Evolutionary conservation across 2,329 filamentous ascomycete species (phyloP), one percentile per base, ranked within the genome.

Genomic region (Fusarium newnesense): DNA sequence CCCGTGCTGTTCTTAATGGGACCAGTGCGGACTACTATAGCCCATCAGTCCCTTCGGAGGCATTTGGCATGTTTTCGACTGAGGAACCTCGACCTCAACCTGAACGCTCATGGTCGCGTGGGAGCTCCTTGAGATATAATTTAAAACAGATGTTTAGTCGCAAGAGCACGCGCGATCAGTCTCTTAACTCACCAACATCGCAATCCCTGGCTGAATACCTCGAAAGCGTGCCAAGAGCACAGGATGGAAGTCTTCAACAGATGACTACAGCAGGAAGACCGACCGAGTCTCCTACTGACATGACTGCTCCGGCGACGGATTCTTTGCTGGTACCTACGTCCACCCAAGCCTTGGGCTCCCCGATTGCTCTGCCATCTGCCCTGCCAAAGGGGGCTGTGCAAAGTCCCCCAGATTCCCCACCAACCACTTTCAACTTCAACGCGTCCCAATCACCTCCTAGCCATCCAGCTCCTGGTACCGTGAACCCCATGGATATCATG

Each of bases 401-500:
- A 49, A 79, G 75, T 18, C 74, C 76, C 53, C 79, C 78, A 30
- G 63, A 79, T 42, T 78, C 79, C 21, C 75, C 79, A 43, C 74
- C 76, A 11, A 53, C 61, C 30, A 65, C 76, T 15, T 69, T 69
- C 59, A 77, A 74, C 49, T 73, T 77, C 40, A 73, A 67, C 57
- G 63, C 73, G 12, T 78, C 78, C 30, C 76, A 80, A 54, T 79
- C 78, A 26, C 78, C 81, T 49, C 78, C 82, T 18, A 60, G 64
- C 9, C 73, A 81, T 53, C 80, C 85, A 40, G 81, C 83, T 4
- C 83, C 84, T 7, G 85, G 85, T 39, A 88, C 86, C 8, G 86
- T 87, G 15, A 88, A 88, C 44, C 87, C 87, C 1, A 87, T 87
- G 84, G 85, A 87, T 54, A 84, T 88, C 36, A 88, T 87, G 87